Evolutionary conservation across 2,329 filamentous ascomycete species (phyloP), one percentile per base, ranked within the genome.

Genomic region (Ophiostoma ulmi): DNA sequence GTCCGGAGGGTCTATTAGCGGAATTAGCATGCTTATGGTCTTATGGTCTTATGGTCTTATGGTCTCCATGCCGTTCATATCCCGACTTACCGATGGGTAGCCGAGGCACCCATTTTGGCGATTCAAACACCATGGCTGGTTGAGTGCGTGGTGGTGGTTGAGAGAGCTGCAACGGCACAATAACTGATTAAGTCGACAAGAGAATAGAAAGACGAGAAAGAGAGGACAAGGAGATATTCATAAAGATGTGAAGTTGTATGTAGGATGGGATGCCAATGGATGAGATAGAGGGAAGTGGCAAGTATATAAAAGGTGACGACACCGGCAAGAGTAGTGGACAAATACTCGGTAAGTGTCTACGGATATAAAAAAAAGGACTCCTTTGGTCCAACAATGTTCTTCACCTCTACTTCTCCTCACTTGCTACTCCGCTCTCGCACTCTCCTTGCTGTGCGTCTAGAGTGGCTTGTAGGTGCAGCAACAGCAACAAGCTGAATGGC

Each of bases 1-100:
- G 78, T 95, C 92, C 20, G 92, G 92, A 11, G 90, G 83, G 44
- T 89, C 85, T 80, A 55, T n/a, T 35, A 8, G 36, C 73, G 2
- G 8, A 6, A 17, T 58, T 58, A 11, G n/a, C 22, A 26, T 58
- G 3, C 13, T 26, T 58, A 10, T 4, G 13, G 17, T 10, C 13
- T 26, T 58, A 10, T 4, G 13, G 17, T 10, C 13, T 39, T 58
- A 10, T 4, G 13, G 17, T 10, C 13, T 26, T 58, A 10, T 4
- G 13, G 17, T 10, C 13, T 39, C 17, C 20, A 36, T 14, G 8
- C 31, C 4, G 5, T 11, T 35, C 6, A 22, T 3, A 48, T 22
- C 5, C 11, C 31, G 65, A 77, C 80, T 76, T 77, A 86, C 85
- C 81, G 14, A 83, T 81, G n/a, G 87, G 85, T 36, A 91, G 82